phyloP scores from a whole-genome alignment of 2,329 filamentous ascomycete species.

The Truncatella angustata region DNA sequence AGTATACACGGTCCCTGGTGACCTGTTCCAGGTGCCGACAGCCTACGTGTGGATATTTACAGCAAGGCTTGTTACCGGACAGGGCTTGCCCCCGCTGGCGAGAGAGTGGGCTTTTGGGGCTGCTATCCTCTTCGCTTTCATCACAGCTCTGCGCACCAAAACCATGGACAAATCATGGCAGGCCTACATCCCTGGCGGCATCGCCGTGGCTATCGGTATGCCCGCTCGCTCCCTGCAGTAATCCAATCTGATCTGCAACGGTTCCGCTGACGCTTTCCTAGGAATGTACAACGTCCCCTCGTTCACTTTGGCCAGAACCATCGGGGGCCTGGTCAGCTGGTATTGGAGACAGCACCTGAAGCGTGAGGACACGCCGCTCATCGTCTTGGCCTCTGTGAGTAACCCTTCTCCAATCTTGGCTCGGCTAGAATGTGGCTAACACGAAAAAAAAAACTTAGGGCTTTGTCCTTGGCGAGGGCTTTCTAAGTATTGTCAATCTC shows the following conservation, averaged over 20 bases:
- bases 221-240: constrained; percentile 12
- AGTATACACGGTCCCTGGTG: constrained; percentile 85
- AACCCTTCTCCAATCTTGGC: not conserved
- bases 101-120: constrained; percentile 74
- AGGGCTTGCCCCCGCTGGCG: constrained; percentile 82
- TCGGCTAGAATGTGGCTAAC: not conserved
- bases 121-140: constrained; percentile 69
- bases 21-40: constrained; percentile 90
- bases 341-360: constrained; percentile 66
- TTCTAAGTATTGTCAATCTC: constrained; percentile 89
- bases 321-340: constrained; percentile 73
- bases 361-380: constrained; percentile 69
- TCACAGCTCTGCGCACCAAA: constrained; percentile 69
- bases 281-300: constrained; percentile 98
- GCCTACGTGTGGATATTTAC: constrained; percentile 98
- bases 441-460: constrained; percentile 61
- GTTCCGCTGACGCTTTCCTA: constrained; percentile 25
- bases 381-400: constrained; percentile 75
- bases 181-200: constrained; percentile 81
- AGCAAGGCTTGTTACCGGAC: constrained; percentile 84
- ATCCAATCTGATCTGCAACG: not conserved
- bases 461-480: constrained; percentile 87
- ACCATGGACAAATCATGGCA: constrained; percentile 62
- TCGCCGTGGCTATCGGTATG: constrained; percentile 88
- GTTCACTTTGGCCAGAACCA: constrained; percentile 85